Evolutionary conservation across 1,284 basidiomycete species (phyloP), one percentile per base, ranked within the genome.

Genomic region (Puccinia sorghi): DNA sequence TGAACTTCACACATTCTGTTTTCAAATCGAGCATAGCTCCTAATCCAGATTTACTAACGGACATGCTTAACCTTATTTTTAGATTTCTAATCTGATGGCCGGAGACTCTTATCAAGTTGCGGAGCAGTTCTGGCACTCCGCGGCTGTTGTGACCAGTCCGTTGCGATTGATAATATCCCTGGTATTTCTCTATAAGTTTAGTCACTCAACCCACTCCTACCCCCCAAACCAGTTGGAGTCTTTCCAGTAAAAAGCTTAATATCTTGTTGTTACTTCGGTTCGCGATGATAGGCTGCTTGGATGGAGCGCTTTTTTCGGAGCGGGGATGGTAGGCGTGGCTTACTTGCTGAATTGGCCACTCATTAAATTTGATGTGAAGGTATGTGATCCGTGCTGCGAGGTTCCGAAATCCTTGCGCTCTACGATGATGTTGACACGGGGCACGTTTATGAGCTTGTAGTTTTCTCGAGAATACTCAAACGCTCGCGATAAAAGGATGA

Each of bases 51-150:
- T 48, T 50, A 12, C 43, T 27, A 90, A 80, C 80, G 88, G 85
- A 37, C 13, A 57, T 48, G 41, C 37, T 61, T 39, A n/a, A 8
- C 48, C 39, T 66, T 25, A 37, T 66, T n/a, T 63, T 7, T 46
- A 69, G 66, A 81, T 80, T 50, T 54, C 52, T 17, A 79, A 71
- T 57, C 37, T 59, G 9, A 64, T 69, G 90, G 77, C 90, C 83
- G 89, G 90, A 27, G 90, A 91, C 83, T 86, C 89, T 0, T 91
- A 91, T 81, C 87, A 89, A n/a, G 89, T 91, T 9, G 86, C 90
- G 2, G 88, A 90, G 80, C 86, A 90, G 8, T 91, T 91, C 82
- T 91, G 90, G 90, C 88, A 90, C 61, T 90, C 90, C 82, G 88
- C 89, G 9, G 88, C 86, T 3, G 83, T 79, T 9, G 48, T 79